phyloP scores from a whole-genome alignment of 192 early-diverging fungal genomes.

The Pilaira anomala region DNA sequence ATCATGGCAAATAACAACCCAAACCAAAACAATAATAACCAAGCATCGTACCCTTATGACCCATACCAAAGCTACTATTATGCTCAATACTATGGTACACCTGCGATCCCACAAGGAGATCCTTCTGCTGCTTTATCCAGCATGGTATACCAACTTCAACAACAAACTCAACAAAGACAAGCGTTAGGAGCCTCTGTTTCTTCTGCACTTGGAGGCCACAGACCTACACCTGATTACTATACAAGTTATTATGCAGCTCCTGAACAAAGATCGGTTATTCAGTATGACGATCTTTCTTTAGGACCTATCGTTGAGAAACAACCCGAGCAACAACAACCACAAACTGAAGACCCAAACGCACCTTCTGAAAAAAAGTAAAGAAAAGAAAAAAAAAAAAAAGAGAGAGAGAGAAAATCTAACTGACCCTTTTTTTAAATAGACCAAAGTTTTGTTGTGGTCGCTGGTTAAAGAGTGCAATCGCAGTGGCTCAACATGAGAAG shows the following conservation, averaged over 20 bases:
- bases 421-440: not conserved
- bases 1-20: no score
- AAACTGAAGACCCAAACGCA: not conserved
- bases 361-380: not conserved
- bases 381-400: not conserved
- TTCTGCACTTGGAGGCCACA: not conserved
- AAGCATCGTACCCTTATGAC: no score
- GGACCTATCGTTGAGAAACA: not conserved
- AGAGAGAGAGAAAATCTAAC: not conserved
- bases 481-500: slow-evolving; percentile 19
- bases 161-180: slow-evolving; percentile 19
- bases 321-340: not conserved
- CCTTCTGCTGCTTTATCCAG: not conserved
- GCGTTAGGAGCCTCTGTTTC: slow-evolving; percentile 15
- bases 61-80: no score
- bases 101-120: slow-evolving; percentile 7
- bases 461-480: slow-evolving; percentile 13
- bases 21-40: no score
- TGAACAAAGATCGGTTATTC: slow-evolving; percentile 9
- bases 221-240: slow-evolving; percentile 1
- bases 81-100: not conserved
- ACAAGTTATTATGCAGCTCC: not conserved
- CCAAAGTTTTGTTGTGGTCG: slow-evolving; percentile 14
- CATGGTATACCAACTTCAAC: slow-evolving; percentile 15
- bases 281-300: slow-evolving; percentile 10